Conservation (phyloP, 2,329 filamentous ascomycete genomes). For the Xylariaceae sp. region DNA sequence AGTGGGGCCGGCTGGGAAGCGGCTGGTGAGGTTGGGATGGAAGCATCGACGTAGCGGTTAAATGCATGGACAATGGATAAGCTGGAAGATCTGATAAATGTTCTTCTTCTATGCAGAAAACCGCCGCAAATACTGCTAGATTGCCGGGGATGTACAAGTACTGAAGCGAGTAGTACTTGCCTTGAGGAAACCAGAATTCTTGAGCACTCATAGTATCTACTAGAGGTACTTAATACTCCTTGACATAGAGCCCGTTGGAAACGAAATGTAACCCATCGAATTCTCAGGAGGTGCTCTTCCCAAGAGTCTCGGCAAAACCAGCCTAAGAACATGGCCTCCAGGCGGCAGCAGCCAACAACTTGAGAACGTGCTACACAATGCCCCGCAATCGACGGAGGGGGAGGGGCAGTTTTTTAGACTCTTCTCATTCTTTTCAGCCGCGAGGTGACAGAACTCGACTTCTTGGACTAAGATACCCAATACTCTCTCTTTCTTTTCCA, state of each 20-base stretch:
- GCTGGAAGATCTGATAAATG: too few relatives aligned
- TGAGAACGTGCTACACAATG: neutral
- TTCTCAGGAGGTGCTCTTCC: neutral
- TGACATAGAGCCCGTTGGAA: conserved; percentile 2
- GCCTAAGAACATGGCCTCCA: too few relatives aligned
- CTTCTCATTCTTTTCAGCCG: neutral
- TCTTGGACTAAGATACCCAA: neutral
- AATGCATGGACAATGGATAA: too few relatives aligned
- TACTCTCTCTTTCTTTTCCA: neutral
- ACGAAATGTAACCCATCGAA: neutral
- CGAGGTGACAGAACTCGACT: neutral
- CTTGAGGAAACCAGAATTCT: too few relatives aligned
- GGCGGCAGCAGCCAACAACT: too few relatives aligned
- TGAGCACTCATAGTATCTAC: neutral
- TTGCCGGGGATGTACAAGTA: too few relatives aligned
- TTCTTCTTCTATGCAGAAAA: too few relatives aligned
- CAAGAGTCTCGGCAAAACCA: neutral
- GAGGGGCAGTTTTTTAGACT: neutral
- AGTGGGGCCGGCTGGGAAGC: too few relatives aligned
- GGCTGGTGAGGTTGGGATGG: too few relatives aligned
- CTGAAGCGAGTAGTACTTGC: too few relatives aligned
- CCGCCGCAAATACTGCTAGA: too few relatives aligned
- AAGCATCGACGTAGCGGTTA: too few relatives aligned
- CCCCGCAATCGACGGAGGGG: neutral
- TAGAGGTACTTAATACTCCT: neutral